Evolutionary conservation across 768 basidiomycete species (phyloP).

Genomic region (Lepiota venenata): DNA sequence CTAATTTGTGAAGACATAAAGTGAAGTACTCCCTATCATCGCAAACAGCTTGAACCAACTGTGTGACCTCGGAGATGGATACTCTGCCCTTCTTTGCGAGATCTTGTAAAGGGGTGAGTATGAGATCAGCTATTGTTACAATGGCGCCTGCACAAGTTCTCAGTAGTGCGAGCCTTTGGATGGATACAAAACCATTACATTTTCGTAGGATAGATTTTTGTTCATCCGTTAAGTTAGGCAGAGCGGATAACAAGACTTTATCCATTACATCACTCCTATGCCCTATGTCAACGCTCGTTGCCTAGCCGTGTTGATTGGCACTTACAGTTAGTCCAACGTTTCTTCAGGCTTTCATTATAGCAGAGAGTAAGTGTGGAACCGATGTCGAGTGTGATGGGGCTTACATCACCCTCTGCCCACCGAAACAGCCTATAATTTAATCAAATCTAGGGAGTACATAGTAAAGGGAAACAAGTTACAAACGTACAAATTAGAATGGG

Average conservation of each 20-base stretch:
- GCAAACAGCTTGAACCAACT: constrained; percentile 49
- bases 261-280: constrained; percentile 11
- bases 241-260: constrained; percentile 6
- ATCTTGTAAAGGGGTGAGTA: constrained; percentile 47
- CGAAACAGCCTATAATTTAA: too few species aligned
- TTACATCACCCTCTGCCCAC: too few species aligned
- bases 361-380: too few species aligned
- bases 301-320: background rate
- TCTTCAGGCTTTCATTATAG: too few species aligned
- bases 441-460: background rate
- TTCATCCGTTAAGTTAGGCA: constrained; percentile 10
- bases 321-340: too few species aligned
- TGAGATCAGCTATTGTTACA: constrained; percentile 42
- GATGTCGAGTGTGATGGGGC: too few species aligned
- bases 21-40: constrained; percentile 26
- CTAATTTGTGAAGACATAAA: constrained; percentile 38
- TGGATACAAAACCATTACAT: constrained; percentile 19
- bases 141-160: constrained; percentile 39
- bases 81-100: constrained; percentile 55
- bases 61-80: constrained; percentile 43
- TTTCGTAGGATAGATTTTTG: constrained; percentile 26
- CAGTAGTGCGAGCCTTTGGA: background rate
- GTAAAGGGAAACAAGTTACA: too few species aligned
- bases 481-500: too few species aligned
- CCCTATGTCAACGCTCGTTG: background rate